Percentiles rank a stretch among this genome's conserved stretches.
phyloP scores from a whole-genome alignment of 345 rosid species.

The Eucalyptus polybractea region DNA sequence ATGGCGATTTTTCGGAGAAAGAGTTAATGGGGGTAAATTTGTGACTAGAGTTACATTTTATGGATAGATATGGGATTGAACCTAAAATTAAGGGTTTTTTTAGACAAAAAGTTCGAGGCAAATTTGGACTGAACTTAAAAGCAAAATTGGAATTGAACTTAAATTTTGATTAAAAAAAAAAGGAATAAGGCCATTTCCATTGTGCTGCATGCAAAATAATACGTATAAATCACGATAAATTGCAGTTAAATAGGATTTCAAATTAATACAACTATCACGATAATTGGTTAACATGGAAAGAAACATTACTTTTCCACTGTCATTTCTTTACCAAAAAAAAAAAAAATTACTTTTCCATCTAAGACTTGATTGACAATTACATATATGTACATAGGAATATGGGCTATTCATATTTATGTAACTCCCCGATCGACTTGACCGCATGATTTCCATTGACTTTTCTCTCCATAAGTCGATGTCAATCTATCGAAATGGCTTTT shows the following conservation, averaged over 20 bases:
- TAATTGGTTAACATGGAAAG: neutral
- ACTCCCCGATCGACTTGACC: neutral
- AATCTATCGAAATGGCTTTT: neutral
- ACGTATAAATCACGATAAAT: neutral
- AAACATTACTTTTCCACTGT: neutral
- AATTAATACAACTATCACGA: neutral
- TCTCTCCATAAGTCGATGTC: neutral
- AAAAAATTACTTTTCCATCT: neutral
- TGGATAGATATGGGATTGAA: neutral
- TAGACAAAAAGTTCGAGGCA: no score
- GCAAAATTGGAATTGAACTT: no score
- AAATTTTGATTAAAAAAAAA: no score
- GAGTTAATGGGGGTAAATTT: neutral
- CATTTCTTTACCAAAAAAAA: no score
- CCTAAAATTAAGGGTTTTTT: neutral
- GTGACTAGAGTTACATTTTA: neutral
- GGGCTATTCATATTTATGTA: neutral
- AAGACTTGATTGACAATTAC: neutral
- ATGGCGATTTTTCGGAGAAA: no score
- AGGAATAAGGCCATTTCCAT: neutral
- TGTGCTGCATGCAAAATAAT: neutral
- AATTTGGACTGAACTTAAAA: no score
- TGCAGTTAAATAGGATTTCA: neutral
- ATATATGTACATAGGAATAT: neutral
- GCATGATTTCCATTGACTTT: neutral